A percentile compares a stretch with the other conserved stretches of the same genome.
Evolutionary conservation across 495 filamentous ascomycete genomes (phyloP).

Genomic region (Bacidia rubella): DNA sequence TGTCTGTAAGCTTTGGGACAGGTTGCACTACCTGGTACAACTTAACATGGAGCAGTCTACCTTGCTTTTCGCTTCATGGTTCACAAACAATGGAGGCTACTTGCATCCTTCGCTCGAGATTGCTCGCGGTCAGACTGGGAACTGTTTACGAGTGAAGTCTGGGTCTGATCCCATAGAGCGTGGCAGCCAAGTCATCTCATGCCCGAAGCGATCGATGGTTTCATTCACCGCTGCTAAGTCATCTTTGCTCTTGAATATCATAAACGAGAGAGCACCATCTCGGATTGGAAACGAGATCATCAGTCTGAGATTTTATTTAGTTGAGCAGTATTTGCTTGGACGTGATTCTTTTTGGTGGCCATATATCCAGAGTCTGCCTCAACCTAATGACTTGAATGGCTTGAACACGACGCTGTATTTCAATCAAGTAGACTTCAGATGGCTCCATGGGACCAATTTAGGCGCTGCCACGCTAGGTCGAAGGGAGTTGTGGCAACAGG

Average conservation of each 20-base stretch:
- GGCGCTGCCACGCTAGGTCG: slow-evolving; percentile 31
- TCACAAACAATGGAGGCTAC: slow-evolving; percentile 14
- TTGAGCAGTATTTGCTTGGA: slow-evolving; percentile 39
- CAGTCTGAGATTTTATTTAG: slow-evolving; percentile 38
- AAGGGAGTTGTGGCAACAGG: slow-evolving; percentile 31
- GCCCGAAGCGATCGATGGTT: slow-evolving; percentile 14
- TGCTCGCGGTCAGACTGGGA: background rate
- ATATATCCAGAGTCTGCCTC: slow-evolving; percentile 46
- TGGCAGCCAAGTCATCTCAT: slow-evolving; percentile 12
- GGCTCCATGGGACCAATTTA: slow-evolving; percentile 49
- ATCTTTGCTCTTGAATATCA: background rate
- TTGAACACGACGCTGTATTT: slow-evolving; percentile 48
- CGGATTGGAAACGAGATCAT: background rate
- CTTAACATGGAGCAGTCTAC: background rate
- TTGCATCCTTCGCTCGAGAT: slow-evolving; percentile 12
- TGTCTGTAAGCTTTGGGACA: too few species aligned
- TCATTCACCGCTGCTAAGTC: slow-evolving; percentile 10
- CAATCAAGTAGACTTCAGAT: slow-evolving; percentile 39
- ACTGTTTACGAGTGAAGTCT: slow-evolving; percentile 6
- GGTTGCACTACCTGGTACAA: background rate
- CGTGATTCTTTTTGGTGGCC: slow-evolving; percentile 46
- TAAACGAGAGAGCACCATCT: background rate
- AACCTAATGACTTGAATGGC: slow-evolving; percentile 22
- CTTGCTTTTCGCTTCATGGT: slow-evolving; percentile 5
- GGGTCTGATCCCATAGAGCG: background rate